These are phyloP conservation scores for Zymoseptoria ardabiliae DNA, from an alignment of 2,329 filamentous ascomycete species.

Conservation along the genomic window DNA sequence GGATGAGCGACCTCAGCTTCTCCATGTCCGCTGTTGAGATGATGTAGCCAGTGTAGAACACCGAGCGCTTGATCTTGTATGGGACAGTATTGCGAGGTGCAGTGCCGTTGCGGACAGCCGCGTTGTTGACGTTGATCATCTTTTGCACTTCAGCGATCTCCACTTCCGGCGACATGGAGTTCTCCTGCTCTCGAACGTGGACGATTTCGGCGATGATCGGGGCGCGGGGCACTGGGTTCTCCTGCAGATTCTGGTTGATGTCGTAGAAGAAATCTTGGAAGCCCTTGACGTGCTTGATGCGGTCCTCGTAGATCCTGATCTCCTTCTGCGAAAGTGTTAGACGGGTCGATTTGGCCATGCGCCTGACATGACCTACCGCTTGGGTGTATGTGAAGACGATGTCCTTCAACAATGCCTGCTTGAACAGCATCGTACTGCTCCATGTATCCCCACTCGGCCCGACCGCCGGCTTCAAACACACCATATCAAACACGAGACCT, in stretches of 20 bases:
- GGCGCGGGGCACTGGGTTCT: slow-evolving; percentile 37
- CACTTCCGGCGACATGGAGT: slow-evolving; percentile 64
- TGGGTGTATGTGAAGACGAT: slow-evolving; percentile 78
- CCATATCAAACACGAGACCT: slow-evolving; percentile 77
- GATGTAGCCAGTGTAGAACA: slow-evolving; percentile 90
- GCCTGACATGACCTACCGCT: slow-evolving; percentile 40
- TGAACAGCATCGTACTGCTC: slow-evolving; percentile 80
- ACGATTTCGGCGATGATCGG: slow-evolving; percentile 73
- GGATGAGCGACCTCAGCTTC: slow-evolving; percentile 62
- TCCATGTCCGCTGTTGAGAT: slow-evolving; percentile 65
- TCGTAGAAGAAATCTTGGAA: slow-evolving; percentile 79
- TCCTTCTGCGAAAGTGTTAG: slow-evolving; percentile 43
- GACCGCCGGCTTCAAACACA: slow-evolving; percentile 77
- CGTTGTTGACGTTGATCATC: slow-evolving; percentile 83
- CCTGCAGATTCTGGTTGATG: slow-evolving; percentile 58
- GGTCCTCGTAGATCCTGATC: slow-evolving; percentile 62
- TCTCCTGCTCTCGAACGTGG: slow-evolving; percentile 71
- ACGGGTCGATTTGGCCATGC: neutral
- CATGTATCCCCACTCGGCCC: slow-evolving; percentile 76
- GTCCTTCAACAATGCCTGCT: slow-evolving; percentile 73
- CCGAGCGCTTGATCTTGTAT: slow-evolving; percentile 72
- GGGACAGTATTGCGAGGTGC: slow-evolving; percentile 41
- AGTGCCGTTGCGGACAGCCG: slow-evolving; percentile 42
- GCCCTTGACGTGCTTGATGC: slow-evolving; percentile 60
- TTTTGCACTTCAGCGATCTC: slow-evolving; percentile 81